Evolutionary conservation across 116 monocot species (phyloP), one percentile per base, ranked within the genome.

Genomic region (Cymodocea nodosa): DNA sequence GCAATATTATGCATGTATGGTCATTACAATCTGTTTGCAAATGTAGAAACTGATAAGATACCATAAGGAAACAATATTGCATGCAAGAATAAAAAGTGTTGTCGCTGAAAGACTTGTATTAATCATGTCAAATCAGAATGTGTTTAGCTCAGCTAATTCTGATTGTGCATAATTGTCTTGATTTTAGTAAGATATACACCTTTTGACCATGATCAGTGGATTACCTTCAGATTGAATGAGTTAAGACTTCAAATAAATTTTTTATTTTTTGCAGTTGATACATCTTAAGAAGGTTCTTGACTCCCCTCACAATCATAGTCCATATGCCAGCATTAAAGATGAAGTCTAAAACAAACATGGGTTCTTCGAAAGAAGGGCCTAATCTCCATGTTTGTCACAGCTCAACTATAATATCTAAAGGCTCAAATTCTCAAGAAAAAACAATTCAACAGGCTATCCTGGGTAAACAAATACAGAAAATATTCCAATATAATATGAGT

Each of bases 321-420:
- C 74, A 71, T 52, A 83, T 83, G 83, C 79, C 83, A 60, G 76
- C 77, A 1, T 51, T 77, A 34, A 80, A 65, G 54, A 79, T 83
- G 74, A 80, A 77, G 64, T 59, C 35, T 52, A 77, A 68, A 64
- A 51, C 73, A 71, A 77, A 23, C 56, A 74, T 36, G 40, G 70
- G 67, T 25, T 35, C 67, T 56, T 76, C 23, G 56, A 30, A 40
- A 24, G 62, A 63, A 64, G 56, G 50, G 19, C 20, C 59, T 60
- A 58, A 64, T 24, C 74, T 77, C 50, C 73, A 63, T 70, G 70
- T 61, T 6, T 70, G 70, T 66, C 52, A 9, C 59, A 79, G 71
- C 34, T 69, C 79, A 64, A 56, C 59, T 67, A 80, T 77, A 77
- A 71, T 60, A 49, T 68, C 65, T 19, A 83, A 71, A 73, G 48